Conservation (phyloP, 1,284 basidiomycete genomes). For the Ganoderma resinaceum region DNA sequence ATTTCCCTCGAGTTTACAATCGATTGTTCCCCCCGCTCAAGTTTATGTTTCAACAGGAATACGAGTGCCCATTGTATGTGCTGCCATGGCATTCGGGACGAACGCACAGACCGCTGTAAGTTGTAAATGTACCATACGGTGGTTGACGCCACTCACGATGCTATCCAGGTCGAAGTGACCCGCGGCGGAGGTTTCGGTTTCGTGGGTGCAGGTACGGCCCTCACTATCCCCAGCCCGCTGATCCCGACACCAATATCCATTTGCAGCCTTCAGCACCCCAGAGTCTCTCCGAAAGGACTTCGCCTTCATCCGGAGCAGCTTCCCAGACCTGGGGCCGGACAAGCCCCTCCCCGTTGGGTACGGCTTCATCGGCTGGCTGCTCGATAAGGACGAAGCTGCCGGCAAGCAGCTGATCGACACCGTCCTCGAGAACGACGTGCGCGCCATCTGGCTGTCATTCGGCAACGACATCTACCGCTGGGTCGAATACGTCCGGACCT, state of each 20-base stretch:
- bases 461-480: slow-evolving; percentile 64
- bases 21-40: background rate
- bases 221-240: background rate
- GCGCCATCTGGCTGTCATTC: slow-evolving; percentile 78
- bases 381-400: slow-evolving; percentile 59
- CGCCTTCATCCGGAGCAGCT: slow-evolving; percentile 48
- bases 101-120: slow-evolving; percentile 64
- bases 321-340: slow-evolving; percentile 41
- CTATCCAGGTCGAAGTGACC: slow-evolving; percentile 52
- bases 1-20: background rate
- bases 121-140: slow-evolving; percentile 12
- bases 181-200: slow-evolving; percentile 78
- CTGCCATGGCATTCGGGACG: slow-evolving; percentile 73
- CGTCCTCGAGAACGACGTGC: slow-evolving; percentile 62
- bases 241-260: background rate
- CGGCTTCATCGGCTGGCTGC: slow-evolving; percentile 75
- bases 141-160: slow-evolving; percentile 1
- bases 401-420: slow-evolving; percentile 51
- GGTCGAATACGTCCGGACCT: slow-evolving; percentile 63
- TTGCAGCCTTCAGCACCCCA: slow-evolving; percentile 32
- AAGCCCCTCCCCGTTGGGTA: slow-evolving; percentile 66
- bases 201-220: slow-evolving; percentile 57
- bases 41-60: slow-evolving; percentile 35
- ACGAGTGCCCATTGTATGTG: slow-evolving; percentile 62
- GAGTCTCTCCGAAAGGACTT: slow-evolving; percentile 57